These are phyloP conservation scores for Penicillium vulpinum DNA, from an alignment of 2,329 filamentous ascomycete genomes.

Conservation along the genomic window DNA sequence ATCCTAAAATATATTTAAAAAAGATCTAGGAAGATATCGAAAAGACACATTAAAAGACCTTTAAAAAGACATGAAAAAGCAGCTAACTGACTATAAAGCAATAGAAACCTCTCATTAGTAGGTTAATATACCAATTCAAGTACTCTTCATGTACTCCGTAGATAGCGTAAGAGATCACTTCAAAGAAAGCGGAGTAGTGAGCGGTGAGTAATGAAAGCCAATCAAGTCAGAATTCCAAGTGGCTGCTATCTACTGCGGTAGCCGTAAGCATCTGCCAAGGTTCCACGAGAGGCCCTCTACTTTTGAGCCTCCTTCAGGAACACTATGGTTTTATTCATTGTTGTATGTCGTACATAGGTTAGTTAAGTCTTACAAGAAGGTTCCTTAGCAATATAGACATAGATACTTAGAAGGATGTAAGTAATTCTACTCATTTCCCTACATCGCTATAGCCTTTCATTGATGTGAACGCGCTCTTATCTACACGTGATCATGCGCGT, in stretches of 20 bases:
- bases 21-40: neutral
- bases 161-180: neutral
- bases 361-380: neutral
- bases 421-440: neutral
- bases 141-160: neutral
- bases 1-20: too few species aligned
- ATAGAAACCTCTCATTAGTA: too few species aligned
- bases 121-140: neutral
- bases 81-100: neutral
- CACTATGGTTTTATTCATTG: neutral
- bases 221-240: fast-evolving
- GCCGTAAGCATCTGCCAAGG: neutral
- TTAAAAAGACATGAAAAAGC: neutral
- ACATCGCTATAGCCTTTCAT: neutral
- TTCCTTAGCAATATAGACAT: neutral
- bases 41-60: neutral
- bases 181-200: neutral
- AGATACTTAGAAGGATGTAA: neutral
- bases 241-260: neutral
- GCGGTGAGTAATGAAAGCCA: neutral
- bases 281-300: neutral
- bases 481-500: neutral
- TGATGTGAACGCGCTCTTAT: conserved; percentile 2
- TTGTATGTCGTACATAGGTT: neutral
- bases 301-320: neutral